A percentile compares a stretch with the other conserved stretches of the same genome.
Conservation (phyloP, 2,329 filamentous ascomycete genomes). For the Helminthosporium solani region DNA sequence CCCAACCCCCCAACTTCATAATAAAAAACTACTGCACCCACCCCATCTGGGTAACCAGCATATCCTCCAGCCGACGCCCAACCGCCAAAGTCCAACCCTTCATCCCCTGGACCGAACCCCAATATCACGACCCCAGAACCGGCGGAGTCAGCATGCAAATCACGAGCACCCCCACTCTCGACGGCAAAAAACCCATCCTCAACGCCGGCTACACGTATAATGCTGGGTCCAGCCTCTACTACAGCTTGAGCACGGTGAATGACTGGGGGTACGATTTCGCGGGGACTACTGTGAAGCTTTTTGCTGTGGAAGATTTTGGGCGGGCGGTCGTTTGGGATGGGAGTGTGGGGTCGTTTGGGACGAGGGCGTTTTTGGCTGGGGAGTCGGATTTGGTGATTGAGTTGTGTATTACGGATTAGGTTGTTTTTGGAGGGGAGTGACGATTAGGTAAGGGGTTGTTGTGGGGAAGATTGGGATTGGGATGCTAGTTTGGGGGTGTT, state of each 20-base stretch:
- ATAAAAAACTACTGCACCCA: constrained; percentile 30
- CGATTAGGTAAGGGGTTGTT: too few species aligned
- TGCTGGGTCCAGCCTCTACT: constrained; percentile 19
- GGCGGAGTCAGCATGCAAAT: constrained; percentile 30
- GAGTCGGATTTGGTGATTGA: constrained; percentile 9
- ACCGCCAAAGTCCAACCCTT: constrained; percentile 8
- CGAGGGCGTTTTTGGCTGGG: constrained; percentile 4
- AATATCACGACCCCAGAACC: constrained; percentile 15
- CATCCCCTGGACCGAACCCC: constrained; percentile 11
- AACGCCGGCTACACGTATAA: constrained; percentile 17
- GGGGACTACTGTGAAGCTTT: constrained; percentile 18
- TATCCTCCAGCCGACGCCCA: constrained; percentile 8
- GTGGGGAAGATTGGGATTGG: too few species aligned
- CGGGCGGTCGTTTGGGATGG: background rate
- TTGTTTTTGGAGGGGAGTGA: too few species aligned
- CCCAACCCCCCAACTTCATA: constrained; percentile 4
- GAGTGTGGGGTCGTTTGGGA: background rate
- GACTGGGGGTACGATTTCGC: constrained; percentile 21
- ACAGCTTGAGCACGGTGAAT: constrained; percentile 19
- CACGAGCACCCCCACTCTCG: constrained; percentile 14
- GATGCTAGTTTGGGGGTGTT: too few species aligned
- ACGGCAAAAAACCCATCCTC: constrained; percentile 18
- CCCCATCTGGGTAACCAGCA: constrained; percentile 23
- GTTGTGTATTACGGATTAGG: background rate
- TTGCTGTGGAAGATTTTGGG: constrained; percentile 4